Base-by-base conservation (phyloP, 371 early-diverging fungal species). In the Mucor piriformis region DNA sequence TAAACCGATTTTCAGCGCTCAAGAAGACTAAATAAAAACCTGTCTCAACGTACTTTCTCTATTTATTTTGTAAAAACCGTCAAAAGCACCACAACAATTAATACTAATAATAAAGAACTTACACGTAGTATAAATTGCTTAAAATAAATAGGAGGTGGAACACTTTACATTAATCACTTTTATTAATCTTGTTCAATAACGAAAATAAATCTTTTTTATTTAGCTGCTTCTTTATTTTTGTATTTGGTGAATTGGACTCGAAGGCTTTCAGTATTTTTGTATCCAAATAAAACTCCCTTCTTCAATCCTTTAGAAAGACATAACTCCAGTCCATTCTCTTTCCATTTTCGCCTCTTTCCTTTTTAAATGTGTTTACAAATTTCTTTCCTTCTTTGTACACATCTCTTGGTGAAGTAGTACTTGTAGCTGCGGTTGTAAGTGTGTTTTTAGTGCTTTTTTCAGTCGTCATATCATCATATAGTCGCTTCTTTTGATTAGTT, bases 271-370 rank as follows among this genome's bases (percentile, higher is more conserved):
- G 40, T 16, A 6, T 16, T 40, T 40, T 40, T 40, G 16, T 40
- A 40, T 40, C 40, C 40, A 40, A 40, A 40, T 40, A 16, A 40
- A 21, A 52, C 1, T 37, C 52, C 38, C 54, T 54, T 12, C 54
- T 54, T 54, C 54, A 43, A 54, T 54, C 54, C 23, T 54, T 54
- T 16, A 54, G 43, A 54, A 43, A 54, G 54, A 42, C 43, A 54
- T 54, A 42, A 54, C 18, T 54, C 43, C 54, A 51, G 20, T 40
- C 42, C 42, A 40, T 40, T 40, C 42, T 40, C 18, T 40, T 40
- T 51, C 52, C 5, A 40, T 54, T 54, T 52, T 52, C 38, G 38
- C 3, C 52, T 43, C 54, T 54, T 54, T 43, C 54, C 42, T 54
- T 54, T 42, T 54, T 54, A 18, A 54, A 54, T 54, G 25, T 54